Evolutionary conservation across 2,329 filamentous ascomycete genomes (phyloP), one percentile per base, ranked within the genome.

Genomic region (Cladosporium cucumerinum): DNA sequence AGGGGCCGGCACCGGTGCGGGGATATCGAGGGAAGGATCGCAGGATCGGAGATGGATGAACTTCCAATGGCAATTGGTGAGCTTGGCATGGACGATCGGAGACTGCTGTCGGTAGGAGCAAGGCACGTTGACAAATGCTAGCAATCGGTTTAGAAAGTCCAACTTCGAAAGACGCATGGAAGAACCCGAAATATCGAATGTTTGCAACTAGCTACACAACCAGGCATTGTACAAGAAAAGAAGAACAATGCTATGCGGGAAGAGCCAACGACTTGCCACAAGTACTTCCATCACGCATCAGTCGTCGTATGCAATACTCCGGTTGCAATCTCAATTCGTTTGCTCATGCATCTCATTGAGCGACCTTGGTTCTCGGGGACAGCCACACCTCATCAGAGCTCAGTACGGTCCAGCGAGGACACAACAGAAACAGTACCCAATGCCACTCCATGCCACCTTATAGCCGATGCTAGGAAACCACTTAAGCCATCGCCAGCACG

Each of bases 401-500:
- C 39, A 46, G 8, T 46, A 46, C 18, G 3, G 2, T 21, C 5
- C 39, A 54, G 16, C 26, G 18, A 14, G 21, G 54, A 57, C 54
- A 57, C 54, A 39, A 39, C 54, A 36, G 10, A 21, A n/a, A 57
- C 54, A 39, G 28, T 54, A 54, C 2, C 28, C 51, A 54, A 12
- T 32, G 11, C 5, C 26, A 69, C 64, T 66, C 69, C 69, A 43
- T 63, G 65, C 60, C 61, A 62, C 46, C 67, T 64, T 49, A 64
- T 69, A 49, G 57, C 46, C 18, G 25, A 51, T 51, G 48, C 12
- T 23, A 10, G 12, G 10, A 30, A 11, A 55, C 65, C 63, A 67
- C 48, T 61, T 58, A 39, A 70, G 65, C 69, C 69, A 69, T 25
- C 66, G 66, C 62, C 61, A 65, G 59, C 67, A 67, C 43, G 65